These are phyloP conservation scores for Penicillium diatomitis DNA, from an alignment of 495 filamentous ascomycete species.

Conservation along the genomic window DNA sequence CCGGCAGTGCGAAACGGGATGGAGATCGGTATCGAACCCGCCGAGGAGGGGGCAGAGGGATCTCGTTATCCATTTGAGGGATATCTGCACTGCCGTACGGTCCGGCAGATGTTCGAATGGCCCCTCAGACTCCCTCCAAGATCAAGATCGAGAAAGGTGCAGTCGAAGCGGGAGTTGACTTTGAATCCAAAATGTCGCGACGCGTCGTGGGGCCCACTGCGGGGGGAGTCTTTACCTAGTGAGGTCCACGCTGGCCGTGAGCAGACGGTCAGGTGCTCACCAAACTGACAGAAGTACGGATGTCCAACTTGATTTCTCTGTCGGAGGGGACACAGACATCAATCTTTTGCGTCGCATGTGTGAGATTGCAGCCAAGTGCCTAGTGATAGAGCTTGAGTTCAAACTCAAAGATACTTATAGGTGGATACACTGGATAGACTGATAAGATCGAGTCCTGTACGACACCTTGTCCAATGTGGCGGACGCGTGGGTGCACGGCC, in stretches of 20 bases:
- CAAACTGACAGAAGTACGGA: too few relatives aligned
- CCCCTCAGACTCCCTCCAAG: too few relatives aligned
- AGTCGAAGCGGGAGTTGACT: constrained; percentile 1
- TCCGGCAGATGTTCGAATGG: too few relatives aligned
- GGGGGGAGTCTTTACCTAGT: neutral
- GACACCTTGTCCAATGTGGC: constrained; percentile 5
- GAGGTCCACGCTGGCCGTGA: too few relatives aligned
- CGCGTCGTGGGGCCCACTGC: constrained; percentile 11
- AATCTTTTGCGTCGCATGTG: neutral
- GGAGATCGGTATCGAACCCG: constrained; percentile 35
- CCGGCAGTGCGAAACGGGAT: constrained; percentile 6
- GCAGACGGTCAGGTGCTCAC: too few relatives aligned
- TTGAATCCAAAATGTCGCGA: constrained; percentile 6
- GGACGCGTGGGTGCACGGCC: constrained; percentile 17
- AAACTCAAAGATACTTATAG: too few relatives aligned
- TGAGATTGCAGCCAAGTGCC: too few relatives aligned
- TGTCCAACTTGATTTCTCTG: too few relatives aligned
- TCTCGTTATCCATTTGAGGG: constrained; percentile 32
- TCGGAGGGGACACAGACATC: neutral
- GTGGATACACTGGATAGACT: too few relatives aligned
- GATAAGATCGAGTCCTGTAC: constrained; percentile 21
- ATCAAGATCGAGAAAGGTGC: neutral
- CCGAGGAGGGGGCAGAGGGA: constrained; percentile 36
- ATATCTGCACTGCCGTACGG: too few relatives aligned
- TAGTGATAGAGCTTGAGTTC: too few relatives aligned